Conservation (phyloP, 192 early-diverging fungal genomes). For the Pecoramyces ruminantium region DNA sequence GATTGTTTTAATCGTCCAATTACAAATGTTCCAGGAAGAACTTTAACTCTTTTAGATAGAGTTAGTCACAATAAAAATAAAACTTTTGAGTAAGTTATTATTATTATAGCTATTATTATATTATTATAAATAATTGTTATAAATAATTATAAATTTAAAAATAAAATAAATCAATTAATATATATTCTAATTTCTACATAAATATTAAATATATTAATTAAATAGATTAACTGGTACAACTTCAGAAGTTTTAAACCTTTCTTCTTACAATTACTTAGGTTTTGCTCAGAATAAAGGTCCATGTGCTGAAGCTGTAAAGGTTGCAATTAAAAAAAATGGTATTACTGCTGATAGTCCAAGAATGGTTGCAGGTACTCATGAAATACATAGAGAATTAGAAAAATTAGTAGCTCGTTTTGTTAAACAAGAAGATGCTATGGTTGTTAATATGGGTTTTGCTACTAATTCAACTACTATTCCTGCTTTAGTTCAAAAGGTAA, state of each 20-base stretch:
- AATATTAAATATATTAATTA: too few relatives aligned
- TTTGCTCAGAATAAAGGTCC: conserved; percentile 86
- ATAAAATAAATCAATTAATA: too few relatives aligned
- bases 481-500: conserved; percentile 48
- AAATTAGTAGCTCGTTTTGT: conserved; percentile 75
- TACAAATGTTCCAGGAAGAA: conserved; percentile 77
- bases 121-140: too few relatives aligned
- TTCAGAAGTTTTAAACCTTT: conserved; percentile 72
- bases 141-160: too few relatives aligned
- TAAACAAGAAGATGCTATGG: conserved; percentile 67
- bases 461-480: conserved; percentile 92
- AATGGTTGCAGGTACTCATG: conserved; percentile 43
- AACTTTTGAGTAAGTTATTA: conserved; percentile 37
- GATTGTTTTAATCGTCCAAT: conserved; percentile 91
- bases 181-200: too few relatives aligned
- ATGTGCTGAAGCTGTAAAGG: conserved; percentile 85
- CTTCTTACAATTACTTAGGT: conserved; percentile 95
- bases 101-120: too few relatives aligned
- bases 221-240: conserved; percentile 60
- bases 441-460: conserved; percentile 92
- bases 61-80: conserved; percentile 68
- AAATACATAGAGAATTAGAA: conserved; percentile 62
- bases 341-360: conserved; percentile 46
- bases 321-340: conserved; percentile 52
- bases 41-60: conserved; percentile 70